Base-by-base conservation (phyloP, 768 basidiomycete species). In the Cystofilobasidium bisporidii region DNA sequence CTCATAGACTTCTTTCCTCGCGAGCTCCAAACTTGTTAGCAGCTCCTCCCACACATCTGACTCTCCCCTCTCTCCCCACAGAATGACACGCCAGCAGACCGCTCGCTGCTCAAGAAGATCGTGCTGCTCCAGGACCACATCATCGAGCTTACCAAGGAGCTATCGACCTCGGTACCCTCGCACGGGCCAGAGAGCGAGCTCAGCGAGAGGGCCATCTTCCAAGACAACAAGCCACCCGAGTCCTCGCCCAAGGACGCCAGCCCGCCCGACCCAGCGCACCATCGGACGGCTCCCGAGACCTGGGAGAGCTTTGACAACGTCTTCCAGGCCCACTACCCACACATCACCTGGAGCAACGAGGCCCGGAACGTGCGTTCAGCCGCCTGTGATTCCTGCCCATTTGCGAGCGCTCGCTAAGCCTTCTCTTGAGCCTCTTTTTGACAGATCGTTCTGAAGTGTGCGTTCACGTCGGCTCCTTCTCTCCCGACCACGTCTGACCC, bases 231-330 rank as follows among this genome's bases (percentile, higher is more conserved):
- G 1, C 18, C 3, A 9, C 30, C 45, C n/a, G 50, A 11, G 18
- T 63, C 30, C 4, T 1, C 47, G 2, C 22, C 22, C 47, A 5
- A 24, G 3, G 28, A 30, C 47, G 26, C 40, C 4, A 22, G 17
- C 20, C 15, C 15, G 3, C 1, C 18, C n/a, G 18, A 24, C 17
- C n/a, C 43, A 2, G 8, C 36, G 9, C 41, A 30, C 9, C 10
- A 17, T 18, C 53, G 20, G 28, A 15, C 26, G 15, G 32, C 65
- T 14, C 45, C 47, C 8, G 32, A 43, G 50, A 30, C 36, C 22
- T 86, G 84, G 87, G 83, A 82, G 2, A 83, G 85, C 69, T 97
- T 94, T 77, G 86, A 88, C 74, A 88, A 93, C 72, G 90, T 92
- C 30, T 90, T 92, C 74, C 89, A 94, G 73, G 82, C 91, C 20